These are phyloP conservation scores for Fusarium sp. DNA, from an alignment of 2,329 filamentous ascomycete genomes.

Conservation along the genomic window DNA sequence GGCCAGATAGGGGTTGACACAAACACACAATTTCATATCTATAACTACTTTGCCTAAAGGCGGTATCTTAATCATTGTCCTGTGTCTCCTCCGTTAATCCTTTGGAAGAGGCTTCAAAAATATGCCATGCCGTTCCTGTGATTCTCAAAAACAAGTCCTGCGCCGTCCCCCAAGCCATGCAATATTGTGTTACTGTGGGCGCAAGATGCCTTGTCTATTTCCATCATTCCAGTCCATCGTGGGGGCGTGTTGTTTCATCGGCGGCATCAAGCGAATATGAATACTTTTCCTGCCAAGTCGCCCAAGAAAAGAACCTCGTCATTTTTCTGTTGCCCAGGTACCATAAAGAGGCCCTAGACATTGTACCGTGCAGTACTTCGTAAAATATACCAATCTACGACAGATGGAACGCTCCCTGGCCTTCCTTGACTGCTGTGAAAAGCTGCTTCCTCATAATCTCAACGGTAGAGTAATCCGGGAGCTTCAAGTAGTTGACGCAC, in stretches of 20 bases:
- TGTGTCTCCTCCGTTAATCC: constrained; percentile 15
- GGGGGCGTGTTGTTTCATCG: constrained; percentile 42
- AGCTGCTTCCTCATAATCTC: constrained; percentile 83
- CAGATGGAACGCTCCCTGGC: constrained; percentile 96
- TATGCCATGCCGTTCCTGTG: constrained; percentile 35
- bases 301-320: constrained; percentile 23
- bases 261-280: constrained; percentile 39
- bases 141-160: constrained; percentile 38
- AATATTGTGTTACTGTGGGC: constrained; percentile 39
- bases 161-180: constrained; percentile 46
- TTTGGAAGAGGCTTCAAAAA: constrained; percentile 25
- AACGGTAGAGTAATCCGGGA: constrained; percentile 90
- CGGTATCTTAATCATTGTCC: constrained; percentile 29
- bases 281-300: constrained; percentile 35
- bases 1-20: neutral
- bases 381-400: constrained; percentile 66
- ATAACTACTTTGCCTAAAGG: constrained; percentile 43
- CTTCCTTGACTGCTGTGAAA: constrained; percentile 89
- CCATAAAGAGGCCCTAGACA: constrained; percentile 1
- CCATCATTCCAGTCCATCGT: constrained; percentile 41
- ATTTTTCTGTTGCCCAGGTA: constrained; percentile 6
- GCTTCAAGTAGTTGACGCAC: constrained; percentile 98
- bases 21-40: constrained; percentile 47
- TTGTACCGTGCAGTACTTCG: constrained; percentile 5
- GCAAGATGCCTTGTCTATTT: constrained; percentile 44